Percentiles rank a stretch among this genome's conserved stretches.
Evolutionary conservation across 2,329 filamentous ascomycete species (phyloP).

Genomic region (Macrophomina pseudophaseolina): DNA sequence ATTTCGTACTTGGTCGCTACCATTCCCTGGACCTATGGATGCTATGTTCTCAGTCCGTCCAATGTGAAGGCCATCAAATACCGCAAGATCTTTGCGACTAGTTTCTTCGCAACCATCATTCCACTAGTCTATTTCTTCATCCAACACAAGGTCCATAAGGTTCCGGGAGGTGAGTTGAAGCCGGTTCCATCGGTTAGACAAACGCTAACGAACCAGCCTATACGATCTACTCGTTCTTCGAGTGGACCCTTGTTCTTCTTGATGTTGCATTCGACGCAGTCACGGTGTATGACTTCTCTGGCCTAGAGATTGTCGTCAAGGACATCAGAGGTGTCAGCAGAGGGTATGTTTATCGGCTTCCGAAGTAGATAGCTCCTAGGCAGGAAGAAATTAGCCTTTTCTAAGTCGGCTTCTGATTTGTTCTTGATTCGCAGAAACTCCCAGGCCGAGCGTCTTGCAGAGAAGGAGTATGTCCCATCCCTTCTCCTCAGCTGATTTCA

Average conservation of each 20-base stretch:
- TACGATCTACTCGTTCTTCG: constrained; percentile 96
- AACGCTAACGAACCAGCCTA: constrained; percentile 67
- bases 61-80: constrained; percentile 85
- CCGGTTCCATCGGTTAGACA: constrained; percentile 52
- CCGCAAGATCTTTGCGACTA: constrained; percentile 79
- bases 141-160: constrained; percentile 94
- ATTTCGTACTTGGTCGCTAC: constrained; percentile 96
- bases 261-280: constrained; percentile 97
- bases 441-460: constrained; percentile 55
- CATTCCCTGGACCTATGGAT: constrained; percentile 92
- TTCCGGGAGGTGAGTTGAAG: constrained; percentile 89
- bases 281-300: constrained; percentile 87
- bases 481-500: not conserved
- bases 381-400: constrained; percentile 41
- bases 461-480: constrained; percentile 72
- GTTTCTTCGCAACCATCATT: constrained; percentile 89
- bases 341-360: constrained; percentile 98
- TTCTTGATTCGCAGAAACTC: constrained; percentile 53
- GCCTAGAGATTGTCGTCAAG: constrained; percentile 84
- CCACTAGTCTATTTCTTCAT: constrained; percentile 97
- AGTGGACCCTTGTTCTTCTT: constrained; percentile 93
- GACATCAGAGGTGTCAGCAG: constrained; percentile 89
- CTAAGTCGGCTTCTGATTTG: constrained; percentile 44
- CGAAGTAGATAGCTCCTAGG: constrained; percentile 71
- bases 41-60: constrained; percentile 82